Conservation (phyloP, 108 stramenopile genomes). For the Cyclotella atomus region DNA sequence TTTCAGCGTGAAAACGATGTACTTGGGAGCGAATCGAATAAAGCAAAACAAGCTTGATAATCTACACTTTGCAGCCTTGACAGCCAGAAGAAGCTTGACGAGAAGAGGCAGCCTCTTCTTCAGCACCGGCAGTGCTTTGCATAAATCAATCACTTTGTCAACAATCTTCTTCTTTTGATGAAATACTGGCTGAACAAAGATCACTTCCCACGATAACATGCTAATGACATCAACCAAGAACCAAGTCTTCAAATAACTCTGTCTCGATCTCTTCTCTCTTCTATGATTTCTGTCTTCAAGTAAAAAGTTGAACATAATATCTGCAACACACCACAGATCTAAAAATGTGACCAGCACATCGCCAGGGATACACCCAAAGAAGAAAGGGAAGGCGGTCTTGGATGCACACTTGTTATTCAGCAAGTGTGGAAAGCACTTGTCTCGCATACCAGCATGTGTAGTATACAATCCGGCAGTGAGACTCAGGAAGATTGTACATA, state of each 20-base stretch:
- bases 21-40: not conserved
- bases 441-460: conserved; percentile 1
- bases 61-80: not conserved
- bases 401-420: not conserved
- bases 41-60: not conserved
- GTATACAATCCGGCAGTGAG: conserved; percentile 1
- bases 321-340: conserved; percentile 3
- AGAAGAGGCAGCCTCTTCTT: not conserved
- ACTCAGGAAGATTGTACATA: not conserved
- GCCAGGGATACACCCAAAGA: not conserved
- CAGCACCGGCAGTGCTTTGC: not conserved
- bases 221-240: not conserved
- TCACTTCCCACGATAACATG: conserved; percentile 1
- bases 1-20: not conserved
- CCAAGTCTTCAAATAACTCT: not conserved
- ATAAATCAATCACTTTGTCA: not conserved
- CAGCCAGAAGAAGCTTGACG: not conserved
- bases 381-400: not conserved
- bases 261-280: not conserved
- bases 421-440: conserved; percentile 3
- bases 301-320: not conserved
- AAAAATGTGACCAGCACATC: not conserved
- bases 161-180: not conserved
- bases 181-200: conserved; percentile 2
- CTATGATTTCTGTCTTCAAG: not conserved